phyloP scores from a whole-genome alignment of 495 filamentous ascomycete genomes.

The Trichoderma orchidacearum region DNA sequence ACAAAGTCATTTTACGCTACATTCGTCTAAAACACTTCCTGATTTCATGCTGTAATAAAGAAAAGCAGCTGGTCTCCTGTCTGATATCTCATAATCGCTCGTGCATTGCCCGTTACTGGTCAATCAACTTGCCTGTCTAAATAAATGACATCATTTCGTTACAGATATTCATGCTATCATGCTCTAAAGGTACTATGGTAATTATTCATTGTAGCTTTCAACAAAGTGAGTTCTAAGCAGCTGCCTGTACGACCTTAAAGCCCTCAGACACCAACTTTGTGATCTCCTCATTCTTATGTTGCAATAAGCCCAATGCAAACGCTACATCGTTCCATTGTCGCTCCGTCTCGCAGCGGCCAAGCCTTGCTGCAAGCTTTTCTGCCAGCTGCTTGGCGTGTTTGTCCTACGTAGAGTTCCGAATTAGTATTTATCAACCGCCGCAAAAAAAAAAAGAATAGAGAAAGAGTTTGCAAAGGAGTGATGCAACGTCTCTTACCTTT shows the following conservation, averaged over 20 bases:
- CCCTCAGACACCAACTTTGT: constrained; percentile 68
- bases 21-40: not conserved
- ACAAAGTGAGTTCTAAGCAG: too few species aligned
- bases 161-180: too few species aligned
- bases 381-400: constrained; percentile 96
- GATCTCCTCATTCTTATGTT: constrained; percentile 98
- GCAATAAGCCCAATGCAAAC: constrained; percentile 74
- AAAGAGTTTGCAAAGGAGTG: constrained; percentile 5
- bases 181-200: too few species aligned
- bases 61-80: too few species aligned
- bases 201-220: too few species aligned
- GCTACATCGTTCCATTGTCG: constrained; percentile 95
- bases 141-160: too few species aligned
- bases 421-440: too few species aligned
- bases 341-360: constrained; percentile 79
- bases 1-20: not conserved
- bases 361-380: constrained; percentile 78
- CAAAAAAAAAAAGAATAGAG: too few species aligned
- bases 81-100: not conserved
- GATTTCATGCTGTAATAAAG: not conserved
- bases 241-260: constrained; percentile 66
- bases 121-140: not conserved
- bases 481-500: constrained; percentile 48
- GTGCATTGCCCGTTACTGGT: not conserved
- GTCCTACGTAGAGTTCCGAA: constrained; percentile 43